Percentiles rank a stretch among this genome's conserved stretches.
phyloP scores from a whole-genome alignment of 2,329 filamentous ascomycete genomes.

The Colletotrichum coccodes region DNA sequence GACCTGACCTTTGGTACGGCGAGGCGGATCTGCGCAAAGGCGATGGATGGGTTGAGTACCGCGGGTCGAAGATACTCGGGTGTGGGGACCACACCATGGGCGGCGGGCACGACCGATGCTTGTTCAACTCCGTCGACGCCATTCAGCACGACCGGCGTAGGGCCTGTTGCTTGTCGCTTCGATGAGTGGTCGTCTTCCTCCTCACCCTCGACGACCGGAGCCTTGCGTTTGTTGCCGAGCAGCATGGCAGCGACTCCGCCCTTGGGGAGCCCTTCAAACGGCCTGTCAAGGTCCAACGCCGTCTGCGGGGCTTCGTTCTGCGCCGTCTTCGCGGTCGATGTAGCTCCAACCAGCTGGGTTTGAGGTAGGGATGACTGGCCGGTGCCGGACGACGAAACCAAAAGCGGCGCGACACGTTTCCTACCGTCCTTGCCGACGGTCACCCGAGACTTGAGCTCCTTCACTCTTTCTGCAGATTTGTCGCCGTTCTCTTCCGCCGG shows the following conservation, averaged over 20 bases:
- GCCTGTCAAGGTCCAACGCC: slow-evolving; percentile 89
- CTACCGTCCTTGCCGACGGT: slow-evolving; percentile 97
- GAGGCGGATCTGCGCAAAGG: slow-evolving; percentile 84
- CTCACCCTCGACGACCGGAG: slow-evolving; percentile 77
- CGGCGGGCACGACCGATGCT: slow-evolving; percentile 70
- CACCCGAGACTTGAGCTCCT: slow-evolving; percentile 84
- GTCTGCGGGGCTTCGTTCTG: slow-evolving; percentile 82
- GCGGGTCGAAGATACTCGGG: slow-evolving; percentile 91
- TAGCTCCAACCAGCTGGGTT: slow-evolving; percentile 84
- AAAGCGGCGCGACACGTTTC: slow-evolving; percentile 90
- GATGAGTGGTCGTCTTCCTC: slow-evolving; percentile 71
- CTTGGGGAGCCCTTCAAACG: slow-evolving; percentile 91
- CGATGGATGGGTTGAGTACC: slow-evolving; percentile 83
- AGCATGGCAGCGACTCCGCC: slow-evolving; percentile 88
- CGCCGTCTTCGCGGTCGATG: slow-evolving; percentile 64
- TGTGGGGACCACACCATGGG: slow-evolving; percentile 71
- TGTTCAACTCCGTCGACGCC: slow-evolving; percentile 82
- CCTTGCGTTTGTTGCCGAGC: slow-evolving; percentile 92
- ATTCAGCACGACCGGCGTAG: slow-evolving; percentile 80
- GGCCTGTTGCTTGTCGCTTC: slow-evolving; percentile 71
- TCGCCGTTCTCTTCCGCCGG: slow-evolving; percentile 59
- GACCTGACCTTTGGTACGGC: slow-evolving; percentile 88
- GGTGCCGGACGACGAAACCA: slow-evolving; percentile 89
- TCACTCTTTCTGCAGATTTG: slow-evolving; percentile 64
- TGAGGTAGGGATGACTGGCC: slow-evolving; percentile 90